Percentiles rank a stretch among this genome's conserved stretches.
Evolutionary conservation across 73 alveolate species (phyloP).

Genomic region (Halteria grandinella): DNA sequence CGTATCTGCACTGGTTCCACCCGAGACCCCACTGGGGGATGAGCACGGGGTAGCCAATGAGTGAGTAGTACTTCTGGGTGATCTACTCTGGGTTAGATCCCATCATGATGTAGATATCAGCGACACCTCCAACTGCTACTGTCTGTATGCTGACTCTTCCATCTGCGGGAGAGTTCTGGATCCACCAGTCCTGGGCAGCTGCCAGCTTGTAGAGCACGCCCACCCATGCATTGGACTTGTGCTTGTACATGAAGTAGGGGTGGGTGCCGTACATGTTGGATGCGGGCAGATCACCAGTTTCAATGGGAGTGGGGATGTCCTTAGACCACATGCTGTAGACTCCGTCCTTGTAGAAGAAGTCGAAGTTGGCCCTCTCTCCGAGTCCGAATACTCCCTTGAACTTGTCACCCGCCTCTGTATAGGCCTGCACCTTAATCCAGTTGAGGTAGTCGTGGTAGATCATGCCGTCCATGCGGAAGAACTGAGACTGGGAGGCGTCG

Average conservation of each 20-base stretch:
- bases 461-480: conserved; percentile 8
- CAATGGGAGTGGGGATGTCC: conserved; percentile 76
- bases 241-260: conserved; percentile 63
- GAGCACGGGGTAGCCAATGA: conserved; percentile 78
- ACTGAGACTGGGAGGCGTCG: neutral
- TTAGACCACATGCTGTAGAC: conserved; percentile 66
- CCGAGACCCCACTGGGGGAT: conserved; percentile 89
- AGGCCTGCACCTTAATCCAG: conserved; percentile 15
- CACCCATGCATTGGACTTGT: conserved; percentile 25
- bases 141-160: conserved; percentile 19
- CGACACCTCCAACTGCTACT: conserved; percentile 81
- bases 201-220: conserved; percentile 58
- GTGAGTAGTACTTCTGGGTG: conserved; percentile 49
- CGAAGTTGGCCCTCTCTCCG: conserved; percentile 65
- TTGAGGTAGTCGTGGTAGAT: conserved; percentile 23
- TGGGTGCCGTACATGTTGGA: conserved; percentile 69
- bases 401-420: neutral
- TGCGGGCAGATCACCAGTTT: conserved; percentile 68
- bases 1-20: conserved; percentile 97
- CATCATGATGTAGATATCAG: conserved; percentile 72
- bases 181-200: conserved; percentile 66
- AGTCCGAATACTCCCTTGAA: conserved; percentile 56
- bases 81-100: conserved; percentile 66
- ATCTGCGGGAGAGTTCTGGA: neutral
- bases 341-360: conserved; percentile 53